phyloP scores from a whole-genome alignment of 2,329 filamentous ascomycete genomes.

The Monosporascus sp. region DNA sequence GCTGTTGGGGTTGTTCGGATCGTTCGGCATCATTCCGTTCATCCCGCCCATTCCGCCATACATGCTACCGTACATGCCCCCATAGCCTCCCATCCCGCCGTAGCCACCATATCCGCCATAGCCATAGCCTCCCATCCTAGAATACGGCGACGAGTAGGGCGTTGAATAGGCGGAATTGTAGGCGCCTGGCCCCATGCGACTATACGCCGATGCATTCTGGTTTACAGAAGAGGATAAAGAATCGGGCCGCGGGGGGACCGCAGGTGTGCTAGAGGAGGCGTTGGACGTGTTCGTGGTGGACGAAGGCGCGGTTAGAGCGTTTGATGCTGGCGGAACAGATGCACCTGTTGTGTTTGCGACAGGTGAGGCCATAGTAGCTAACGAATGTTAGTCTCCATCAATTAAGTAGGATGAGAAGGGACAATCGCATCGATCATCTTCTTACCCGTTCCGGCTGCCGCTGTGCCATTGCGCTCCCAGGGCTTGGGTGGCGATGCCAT shows the following conservation, averaged over 20 bases:
- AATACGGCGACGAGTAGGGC: constrained; percentile 41
- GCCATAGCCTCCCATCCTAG: constrained; percentile 25
- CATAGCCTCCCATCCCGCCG: constrained; percentile 32
- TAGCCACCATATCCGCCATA: constrained; percentile 42
- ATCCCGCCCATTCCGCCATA: constrained; percentile 35
- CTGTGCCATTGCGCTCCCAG: constrained; percentile 79
- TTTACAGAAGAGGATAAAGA: constrained; percentile 76
- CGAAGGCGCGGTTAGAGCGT: constrained; percentile 33
- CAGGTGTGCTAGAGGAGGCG: constrained; percentile 49
- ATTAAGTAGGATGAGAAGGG: constrained; percentile 8
- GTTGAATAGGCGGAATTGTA: constrained; percentile 44
- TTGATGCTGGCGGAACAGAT: constrained; percentile 35
- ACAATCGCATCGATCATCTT: constrained; percentile 10
- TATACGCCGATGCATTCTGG: constrained; percentile 82
- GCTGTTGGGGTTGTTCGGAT: constrained; percentile 86
- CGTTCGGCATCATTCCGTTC: constrained; percentile 41
- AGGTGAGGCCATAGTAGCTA: constrained; percentile 30
- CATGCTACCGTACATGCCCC: constrained; percentile 36
- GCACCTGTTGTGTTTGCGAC: constrained; percentile 38
- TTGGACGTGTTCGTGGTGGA: constrained; percentile 24
- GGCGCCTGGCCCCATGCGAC: constrained; percentile 49
- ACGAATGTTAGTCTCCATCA: constrained; percentile 28
- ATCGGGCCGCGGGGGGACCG: constrained; percentile 75
- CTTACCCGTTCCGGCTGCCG: constrained; percentile 39
- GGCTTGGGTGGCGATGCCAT: constrained; percentile 89